A percentile compares a stretch with the other conserved stretches of the same genome.
phyloP scores from a whole-genome alignment of 2,329 filamentous ascomycete species.

The Bipolaris zeicola region DNA sequence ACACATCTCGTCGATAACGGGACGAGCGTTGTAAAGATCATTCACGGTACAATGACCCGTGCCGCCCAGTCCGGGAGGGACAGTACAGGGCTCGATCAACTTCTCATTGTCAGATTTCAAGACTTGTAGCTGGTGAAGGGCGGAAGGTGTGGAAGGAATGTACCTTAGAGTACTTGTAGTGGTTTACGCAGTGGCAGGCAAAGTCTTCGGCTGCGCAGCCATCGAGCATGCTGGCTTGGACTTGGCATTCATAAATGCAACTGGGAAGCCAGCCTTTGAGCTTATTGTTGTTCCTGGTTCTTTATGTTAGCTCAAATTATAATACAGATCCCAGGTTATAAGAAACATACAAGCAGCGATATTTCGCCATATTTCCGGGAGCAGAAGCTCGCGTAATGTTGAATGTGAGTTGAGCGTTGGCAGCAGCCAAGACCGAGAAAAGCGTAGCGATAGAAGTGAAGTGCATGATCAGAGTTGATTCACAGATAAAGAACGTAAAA shows the following conservation, averaged over 20 bases:
- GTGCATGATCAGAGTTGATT: slow-evolving; percentile 1
- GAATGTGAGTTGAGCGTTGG: slow-evolving; percentile 26
- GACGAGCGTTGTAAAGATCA: slow-evolving; percentile 22
- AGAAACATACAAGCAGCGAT: slow-evolving; percentile 30
- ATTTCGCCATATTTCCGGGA: slow-evolving; percentile 27
- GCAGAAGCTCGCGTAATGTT: slow-evolving; percentile 28
- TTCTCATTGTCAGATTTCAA: slow-evolving; percentile 1
- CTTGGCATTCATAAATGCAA: slow-evolving; percentile 27
- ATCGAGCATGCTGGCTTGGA: slow-evolving; percentile 23
- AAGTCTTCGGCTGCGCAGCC: slow-evolving; percentile 32
- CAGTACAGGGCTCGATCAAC: slow-evolving; percentile 27
- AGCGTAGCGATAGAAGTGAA: slow-evolving; percentile 5
- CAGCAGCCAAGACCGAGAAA: slow-evolving; percentile 5
- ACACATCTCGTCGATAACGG: slow-evolving; percentile 28
- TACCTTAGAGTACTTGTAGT: slow-evolving; percentile 27
- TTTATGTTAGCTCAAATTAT: neutral
- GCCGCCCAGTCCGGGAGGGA: slow-evolving; percentile 17
- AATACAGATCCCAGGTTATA: neutral
- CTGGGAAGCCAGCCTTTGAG: slow-evolving; percentile 17
- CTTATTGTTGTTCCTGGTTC: slow-evolving; percentile 19
- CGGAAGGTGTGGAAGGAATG: neutral
- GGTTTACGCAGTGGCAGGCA: slow-evolving; percentile 32
- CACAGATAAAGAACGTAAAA: neutral
- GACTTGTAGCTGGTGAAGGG: neutral
- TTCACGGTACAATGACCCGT: slow-evolving; percentile 19